Base-by-base conservation (phyloP, 78 protist genomes). In the Dictyostelium brefeldianum region DNA sequence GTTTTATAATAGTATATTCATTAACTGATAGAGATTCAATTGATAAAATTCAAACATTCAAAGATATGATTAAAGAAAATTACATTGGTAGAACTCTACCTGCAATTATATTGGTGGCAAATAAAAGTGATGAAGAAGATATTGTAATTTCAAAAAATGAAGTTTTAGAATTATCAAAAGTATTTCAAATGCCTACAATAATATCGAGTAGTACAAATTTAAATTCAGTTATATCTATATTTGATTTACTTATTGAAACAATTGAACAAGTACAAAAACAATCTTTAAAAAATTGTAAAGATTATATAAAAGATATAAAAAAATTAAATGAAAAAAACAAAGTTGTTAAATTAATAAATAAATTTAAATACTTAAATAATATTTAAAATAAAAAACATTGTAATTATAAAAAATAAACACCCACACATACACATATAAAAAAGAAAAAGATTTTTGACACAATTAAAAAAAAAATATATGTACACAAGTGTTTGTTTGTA, bases 11-110 rank as follows among this genome's bases (percentile, higher is more conserved):
- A 9, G 69, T 59, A 0, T 59, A 59, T 7, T 59, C 69, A 6
- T 22, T 59, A 59, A 59, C n/a, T 59, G 69, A 59, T 59, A 59
- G 69, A 59, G 29, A 59, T 9, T 59, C 69, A n/a, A 59, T 59
- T 6, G 69, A 59, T 22, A 59, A 59, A 59, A 59, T 59, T 59
- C 69, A 59, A 59, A 5, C n/a, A 6, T 59, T n/a, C n/a, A 59
- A 22, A 59, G 69, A 59, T 59, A 22, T 59, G 25, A 59, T 59
- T 6, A 59, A 59, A 59, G n/a, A 10, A 59, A 59, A 59, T n/a
- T 59, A n/a, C 25, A 59, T 22, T 22, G 29, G 31, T 22, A 59
- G 25, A 10, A 9, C 6, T n/a, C 9, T 22, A 5, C 69, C 69
- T 22, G 31, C 69, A n/a, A n/a, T 59, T 1, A 59, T 59, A n/a